A percentile compares a stretch with the other conserved stretches of the same genome.
Conservation (phyloP, 2,329 filamentous ascomycete genomes). For the Xylaria sp. region DNA sequence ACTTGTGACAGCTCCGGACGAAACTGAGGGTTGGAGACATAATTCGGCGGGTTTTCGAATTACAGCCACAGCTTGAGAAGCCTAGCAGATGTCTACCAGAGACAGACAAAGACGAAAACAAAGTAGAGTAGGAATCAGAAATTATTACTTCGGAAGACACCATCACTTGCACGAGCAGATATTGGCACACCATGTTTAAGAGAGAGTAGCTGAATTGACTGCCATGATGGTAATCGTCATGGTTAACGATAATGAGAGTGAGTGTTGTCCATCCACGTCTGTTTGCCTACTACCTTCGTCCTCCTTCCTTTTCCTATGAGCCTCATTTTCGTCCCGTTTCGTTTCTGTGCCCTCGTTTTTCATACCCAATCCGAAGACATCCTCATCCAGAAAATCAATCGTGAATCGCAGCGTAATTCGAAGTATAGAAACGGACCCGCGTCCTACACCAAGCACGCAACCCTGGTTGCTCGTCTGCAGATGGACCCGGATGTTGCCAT, state of each 20-base stretch:
- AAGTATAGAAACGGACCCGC: slow-evolving; percentile 32
- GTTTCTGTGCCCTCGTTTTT: slow-evolving; percentile 20
- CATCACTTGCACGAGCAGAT: slow-evolving; percentile 19
- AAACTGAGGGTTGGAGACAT: background rate
- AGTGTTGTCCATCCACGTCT: slow-evolving; percentile 25
- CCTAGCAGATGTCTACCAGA: background rate
- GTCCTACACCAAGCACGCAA: slow-evolving; percentile 33
- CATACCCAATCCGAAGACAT: slow-evolving; percentile 17
- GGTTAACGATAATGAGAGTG: slow-evolving; percentile 36
- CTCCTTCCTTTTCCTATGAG: background rate
- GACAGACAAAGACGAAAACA: background rate
- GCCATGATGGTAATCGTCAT: slow-evolving; percentile 39
- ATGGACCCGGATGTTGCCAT: slow-evolving; percentile 22
- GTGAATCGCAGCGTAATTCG: slow-evolving; percentile 34
- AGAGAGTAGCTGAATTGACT: slow-evolving; percentile 35
- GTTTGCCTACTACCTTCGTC: background rate
- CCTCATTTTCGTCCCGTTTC: slow-evolving; percentile 7
- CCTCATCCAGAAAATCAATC: slow-evolving; percentile 27
- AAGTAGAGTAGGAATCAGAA: background rate
- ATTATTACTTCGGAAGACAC: background rate
- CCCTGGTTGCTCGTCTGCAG: slow-evolving; percentile 32
- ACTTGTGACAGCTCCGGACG: background rate
- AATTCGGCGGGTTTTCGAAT: background rate
- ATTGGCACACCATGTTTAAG: slow-evolving; percentile 18
- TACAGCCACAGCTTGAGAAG: background rate